phyloP scores from a whole-genome alignment of 169 alveolate genomes.

The Eimeria mitis region DNA sequence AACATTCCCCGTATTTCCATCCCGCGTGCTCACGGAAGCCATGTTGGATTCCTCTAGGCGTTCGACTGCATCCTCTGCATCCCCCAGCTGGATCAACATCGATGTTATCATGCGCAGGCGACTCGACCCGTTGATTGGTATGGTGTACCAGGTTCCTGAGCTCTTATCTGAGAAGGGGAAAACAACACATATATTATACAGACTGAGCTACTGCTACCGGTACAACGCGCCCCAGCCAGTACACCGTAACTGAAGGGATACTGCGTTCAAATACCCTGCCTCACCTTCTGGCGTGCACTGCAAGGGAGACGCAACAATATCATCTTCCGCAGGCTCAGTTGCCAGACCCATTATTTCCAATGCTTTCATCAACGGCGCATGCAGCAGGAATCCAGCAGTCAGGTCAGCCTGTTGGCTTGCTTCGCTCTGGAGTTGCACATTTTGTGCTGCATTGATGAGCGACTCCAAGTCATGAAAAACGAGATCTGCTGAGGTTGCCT shows the following conservation, averaged over 20 bases:
- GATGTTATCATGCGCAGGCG: slow-evolving; percentile 57
- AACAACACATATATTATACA: not conserved
- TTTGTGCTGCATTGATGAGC: slow-evolving; percentile 10
- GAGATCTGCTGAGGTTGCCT: slow-evolving; percentile 7
- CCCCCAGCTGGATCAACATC: slow-evolving; percentile 31
- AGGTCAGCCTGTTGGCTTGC: not conserved
- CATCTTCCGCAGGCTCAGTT: slow-evolving; percentile 19
- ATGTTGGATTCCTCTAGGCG: slow-evolving; percentile 29
- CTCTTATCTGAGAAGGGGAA: slow-evolving; percentile 22
- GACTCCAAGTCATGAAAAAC: slow-evolving; percentile 33
- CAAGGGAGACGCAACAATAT: slow-evolving; percentile 26
- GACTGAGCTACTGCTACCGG: slow-evolving; percentile 7
- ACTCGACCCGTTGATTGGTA: slow-evolving; percentile 41
- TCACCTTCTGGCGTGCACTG: slow-evolving; percentile 72
- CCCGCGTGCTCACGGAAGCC: not conserved
- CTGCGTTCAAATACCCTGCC: not conserved
- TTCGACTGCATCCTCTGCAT: slow-evolving; percentile 56
- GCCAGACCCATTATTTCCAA: slow-evolving; percentile 55
- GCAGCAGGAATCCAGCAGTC: slow-evolving; percentile 61
- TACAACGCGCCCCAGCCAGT: not conserved
- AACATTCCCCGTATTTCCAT: not conserved
- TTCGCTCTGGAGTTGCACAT: slow-evolving; percentile 6
- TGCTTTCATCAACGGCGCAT: slow-evolving; percentile 60
- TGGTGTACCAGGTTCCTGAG: slow-evolving; percentile 63
- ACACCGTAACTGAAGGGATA: not conserved